Evolutionary conservation across 2,329 filamentous ascomycete species (phyloP), one percentile per base, ranked within the genome.

Genomic region (Diaporthe vaccinii): DNA sequence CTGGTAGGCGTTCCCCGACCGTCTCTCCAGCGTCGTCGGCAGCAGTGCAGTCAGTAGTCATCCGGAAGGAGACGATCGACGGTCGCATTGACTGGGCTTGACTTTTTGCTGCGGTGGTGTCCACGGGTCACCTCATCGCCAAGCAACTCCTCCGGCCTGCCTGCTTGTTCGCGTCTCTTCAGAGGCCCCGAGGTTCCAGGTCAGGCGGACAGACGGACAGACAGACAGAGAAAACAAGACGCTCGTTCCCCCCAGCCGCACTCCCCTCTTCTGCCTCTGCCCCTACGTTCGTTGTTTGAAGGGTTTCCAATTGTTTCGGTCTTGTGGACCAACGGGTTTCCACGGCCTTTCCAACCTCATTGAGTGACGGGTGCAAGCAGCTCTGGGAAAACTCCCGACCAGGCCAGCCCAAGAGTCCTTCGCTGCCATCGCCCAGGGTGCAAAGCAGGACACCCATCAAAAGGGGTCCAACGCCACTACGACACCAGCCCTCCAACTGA

Each of bases 281-380:
- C 65, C 65, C 55, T 28, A 46, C 65, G 65, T 41, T 69, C 65
- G 65, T 69, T 69, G 65, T 69, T 69, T 69, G 65, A 69, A 69
- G 65, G 65, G 65, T 69, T 69, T 55, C 49, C 65, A 62, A 55
- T 65, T 73, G 58, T 73, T 61, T 65, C 65, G 65, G 65, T 69
- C 65, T 69, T 55, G 65, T 65, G 57, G 69, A 72, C 55, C 69
- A 61, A 61, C 69, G 46, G 69, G 55, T 61, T 61, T 39, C 39
- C 69, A 34, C 28, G 61, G 36, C 57, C 46, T 34, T 34, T 44
- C 74, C 74, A 70, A 74, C 28, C 72, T 68, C 41, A 36, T 53
- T 74, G 72, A 53, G 71, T 74, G 68, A 76, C 73, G 73, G 61
- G 65, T 74, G 62, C 74, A 59, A 76, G 34, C 72, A 74, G 71